Evolutionary conservation across 1,284 basidiomycete genomes (phyloP), one percentile per base, ranked within the genome.

Genomic region (Fomitopsis palustris): DNA sequence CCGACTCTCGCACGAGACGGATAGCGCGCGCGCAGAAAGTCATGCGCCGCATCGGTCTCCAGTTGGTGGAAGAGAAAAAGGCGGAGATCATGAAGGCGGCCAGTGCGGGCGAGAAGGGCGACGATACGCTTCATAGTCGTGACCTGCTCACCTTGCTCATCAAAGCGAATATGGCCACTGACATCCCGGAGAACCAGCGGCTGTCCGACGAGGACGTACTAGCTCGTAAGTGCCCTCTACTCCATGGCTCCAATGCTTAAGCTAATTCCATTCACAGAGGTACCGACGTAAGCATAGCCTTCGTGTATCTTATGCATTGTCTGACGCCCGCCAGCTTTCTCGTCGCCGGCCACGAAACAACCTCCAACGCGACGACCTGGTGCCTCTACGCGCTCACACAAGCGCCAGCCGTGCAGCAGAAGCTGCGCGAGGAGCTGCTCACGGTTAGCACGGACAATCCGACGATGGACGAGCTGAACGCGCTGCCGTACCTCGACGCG

Each of bases 311-410:
- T 23, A 9, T 5, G 21, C 19, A 33, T 6, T 35, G 0, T 27
- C 29, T 38, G 17, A 19, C 4, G 29, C 19, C 21, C 3, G 16
- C 1, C 38, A 68, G 67, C 14, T 86, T 86, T 71, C 67, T 89
- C 1, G 75, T 84, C 6, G 85, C 86, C 7, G 92, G 92, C 1
- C 89, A 93, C 71, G 92, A 94, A 69, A 94, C 93, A 0, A 78
- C 77, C 23, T 63, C 61, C 42, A 63, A 71, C 6, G 69, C 67
- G 2, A 78, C 80, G 0, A 78, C 79, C 0, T 88, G 86, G 85
- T 84, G 84, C 1, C 74, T 95, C 0, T 90, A 80, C 69, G 80
- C 83, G 1, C 81, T 95, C 2, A 73, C 84, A 0, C 76, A 78
- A 43, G 63, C 83, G 54, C 81, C 78, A 0, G 75, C 78, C 0